These are phyloP conservation scores for Hyphopichia buzzinii DNA, from an alignment of 1,139 yeast genomes.

Conservation along the genomic window DNA sequence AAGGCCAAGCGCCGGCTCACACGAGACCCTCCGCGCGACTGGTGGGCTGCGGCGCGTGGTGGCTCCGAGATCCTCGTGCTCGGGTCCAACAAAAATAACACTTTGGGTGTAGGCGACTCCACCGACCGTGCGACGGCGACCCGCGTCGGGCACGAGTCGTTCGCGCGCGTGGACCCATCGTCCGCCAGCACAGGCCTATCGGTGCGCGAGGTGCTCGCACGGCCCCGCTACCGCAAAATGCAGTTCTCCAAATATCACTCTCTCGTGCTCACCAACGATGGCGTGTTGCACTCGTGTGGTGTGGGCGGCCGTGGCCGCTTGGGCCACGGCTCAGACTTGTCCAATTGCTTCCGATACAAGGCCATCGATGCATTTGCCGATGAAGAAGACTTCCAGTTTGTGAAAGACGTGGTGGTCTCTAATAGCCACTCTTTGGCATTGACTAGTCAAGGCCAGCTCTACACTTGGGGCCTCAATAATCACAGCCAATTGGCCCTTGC, in stretches of 20 bases:
- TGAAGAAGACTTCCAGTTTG: conserved; percentile 22
- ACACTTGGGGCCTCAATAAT: conserved; percentile 77
- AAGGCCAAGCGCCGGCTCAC: neutral
- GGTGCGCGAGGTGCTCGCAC: conserved; percentile 17
- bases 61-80: conserved; percentile 62
- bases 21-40: conserved; percentile 14
- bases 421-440: conserved; percentile 65
- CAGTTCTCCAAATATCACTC: conserved; percentile 68
- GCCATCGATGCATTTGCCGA: conserved; percentile 25
- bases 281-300: conserved; percentile 61
- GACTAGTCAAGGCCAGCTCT: conserved; percentile 51
- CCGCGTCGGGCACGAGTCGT: conserved; percentile 22
- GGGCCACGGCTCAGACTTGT: conserved; percentile 48
- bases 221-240: conserved; percentile 45
- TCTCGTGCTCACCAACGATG: conserved; percentile 54
- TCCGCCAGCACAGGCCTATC: too few relatives aligned
- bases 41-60: conserved; percentile 44
- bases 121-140: conserved; percentile 50
- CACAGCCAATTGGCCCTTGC: conserved; percentile 63
- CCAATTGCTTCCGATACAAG: conserved; percentile 37
- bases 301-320: conserved; percentile 69
- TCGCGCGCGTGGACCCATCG: conserved; percentile 10
- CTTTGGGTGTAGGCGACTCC: conserved; percentile 67
- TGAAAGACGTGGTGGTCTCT: conserved; percentile 50
- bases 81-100: conserved; percentile 67